Conservation (phyloP, 2,329 filamentous ascomycete species). For the Daldinia sp. region DNA sequence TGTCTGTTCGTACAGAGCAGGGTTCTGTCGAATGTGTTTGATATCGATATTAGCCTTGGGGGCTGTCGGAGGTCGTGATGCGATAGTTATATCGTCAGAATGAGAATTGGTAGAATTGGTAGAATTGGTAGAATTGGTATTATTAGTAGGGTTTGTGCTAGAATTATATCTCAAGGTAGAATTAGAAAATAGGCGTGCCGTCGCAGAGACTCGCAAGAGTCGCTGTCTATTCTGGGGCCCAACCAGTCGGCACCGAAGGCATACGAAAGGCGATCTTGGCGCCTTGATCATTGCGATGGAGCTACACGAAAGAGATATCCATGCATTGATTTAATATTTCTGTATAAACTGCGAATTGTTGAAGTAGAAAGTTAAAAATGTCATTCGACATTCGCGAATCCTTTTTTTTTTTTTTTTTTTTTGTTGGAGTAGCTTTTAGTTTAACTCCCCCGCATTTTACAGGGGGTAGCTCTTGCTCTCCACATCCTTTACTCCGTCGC, state of each 20-base stretch:
- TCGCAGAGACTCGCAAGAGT: constrained; percentile 34
- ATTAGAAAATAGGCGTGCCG: constrained; percentile 38
- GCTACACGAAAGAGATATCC: not conserved
- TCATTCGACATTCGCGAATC: constrained; percentile 28
- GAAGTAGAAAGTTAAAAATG: constrained; percentile 3
- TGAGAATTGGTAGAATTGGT: constrained; percentile 5
- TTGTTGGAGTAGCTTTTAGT: constrained; percentile 33
- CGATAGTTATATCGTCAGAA: constrained; percentile 37
- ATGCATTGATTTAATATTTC: not conserved
- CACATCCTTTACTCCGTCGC: constrained; percentile 6
- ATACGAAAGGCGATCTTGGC: constrained; percentile 42
- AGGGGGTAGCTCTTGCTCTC: constrained; percentile 37
- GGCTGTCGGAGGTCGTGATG: constrained; percentile 73
- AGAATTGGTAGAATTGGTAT: constrained; percentile 2
- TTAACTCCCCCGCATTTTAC: constrained; percentile 43
- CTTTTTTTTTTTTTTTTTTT: constrained; percentile 37
- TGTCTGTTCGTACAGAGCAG: constrained; percentile 83
- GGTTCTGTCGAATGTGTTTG: constrained; percentile 89
- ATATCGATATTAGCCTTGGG: constrained; percentile 85
- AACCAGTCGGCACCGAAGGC: constrained; percentile 47
- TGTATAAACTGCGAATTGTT: constrained; percentile 4
- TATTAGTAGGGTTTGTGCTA: constrained; percentile 16
- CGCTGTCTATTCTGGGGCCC: constrained; percentile 37
- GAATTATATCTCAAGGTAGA: constrained; percentile 31
- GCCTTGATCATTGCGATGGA: constrained; percentile 42